Evolutionary conservation across 2,329 filamentous ascomycete genomes (phyloP), one percentile per base, ranked within the genome.

Genomic region (Penicillium sp.): DNA sequence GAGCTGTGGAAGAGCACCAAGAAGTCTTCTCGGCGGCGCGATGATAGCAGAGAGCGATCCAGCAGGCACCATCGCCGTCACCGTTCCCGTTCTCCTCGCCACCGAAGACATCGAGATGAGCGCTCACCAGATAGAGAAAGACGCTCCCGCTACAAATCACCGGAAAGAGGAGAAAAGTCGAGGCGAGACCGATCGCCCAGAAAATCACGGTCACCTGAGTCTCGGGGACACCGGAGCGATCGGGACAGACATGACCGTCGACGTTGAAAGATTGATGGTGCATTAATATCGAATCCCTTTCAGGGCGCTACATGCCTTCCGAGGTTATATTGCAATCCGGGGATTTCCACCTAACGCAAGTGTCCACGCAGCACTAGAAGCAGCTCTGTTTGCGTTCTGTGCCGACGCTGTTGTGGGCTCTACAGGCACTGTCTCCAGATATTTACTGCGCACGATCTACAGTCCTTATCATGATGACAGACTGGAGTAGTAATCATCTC

Each of bases 1-100:
- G 76, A 77, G 55, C 79, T 72, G 59, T 66, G 78, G 43, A 76
- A 77, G 38, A 79, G 70, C 64, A 75, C 76, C 49, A 75, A 78
- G 12, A 79, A 74, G 44, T 61, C 64, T 3, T 65, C 64, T 18
- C 59, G 63, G 12, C 60, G 61, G 39, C 64, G 66, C 29, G 62
- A 64, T 29, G 59, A 64, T 16, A 67, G 64, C 41, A 63, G 65
- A 40, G 67, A 80, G 57, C 53, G 68, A 46, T 66, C 67, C 13
- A 70, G 69, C 55, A 72, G 70, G 30, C 75, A 76, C 57, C 69
- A 69, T 50, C 64, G 64, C 14, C 69, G 75, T 49, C 73, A 75
- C 51, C 77, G 77, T 38, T 66, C 66, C 36, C 62, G 59, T 43
- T 67, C 64, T 12, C 45, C 45, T 42, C 56, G 59, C 18, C 66